A percentile compares a stretch with the other conserved stretches of the same genome.
Evolutionary conservation across 257 asterid species (phyloP).

Genomic region (Verbascum thapsus): DNA sequence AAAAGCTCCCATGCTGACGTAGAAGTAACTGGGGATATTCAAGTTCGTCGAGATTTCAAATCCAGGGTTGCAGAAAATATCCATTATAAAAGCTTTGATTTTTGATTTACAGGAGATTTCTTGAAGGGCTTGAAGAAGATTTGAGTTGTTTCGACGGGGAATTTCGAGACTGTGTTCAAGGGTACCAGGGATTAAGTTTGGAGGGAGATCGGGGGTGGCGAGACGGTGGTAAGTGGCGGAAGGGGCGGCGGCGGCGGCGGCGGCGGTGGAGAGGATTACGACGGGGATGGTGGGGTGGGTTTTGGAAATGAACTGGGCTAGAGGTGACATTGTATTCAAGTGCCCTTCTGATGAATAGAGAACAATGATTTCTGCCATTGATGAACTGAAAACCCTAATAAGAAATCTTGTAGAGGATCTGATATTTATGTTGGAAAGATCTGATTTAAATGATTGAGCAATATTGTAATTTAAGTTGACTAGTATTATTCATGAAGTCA

Average conservation of each 20-base stretch:
- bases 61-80: conserved; percentile 42
- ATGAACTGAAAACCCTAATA: too few species aligned
- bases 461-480: too few species aligned
- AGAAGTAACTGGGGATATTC: conserved; percentile 39
- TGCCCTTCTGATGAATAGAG: conserved; percentile 36
- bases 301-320: conserved; percentile 36
- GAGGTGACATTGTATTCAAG: conserved; percentile 27
- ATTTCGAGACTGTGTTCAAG: conserved; percentile 37
- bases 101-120: conserved; percentile 31
- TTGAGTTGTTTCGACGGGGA: conserved; percentile 41
- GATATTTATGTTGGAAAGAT: too few species aligned
- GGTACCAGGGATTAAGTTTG: conserved; percentile 1
- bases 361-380: conserved; percentile 34
- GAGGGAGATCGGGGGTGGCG: conserved; percentile 33
- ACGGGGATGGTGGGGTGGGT: conserved; percentile 40
- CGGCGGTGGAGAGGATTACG: conserved; percentile 26
- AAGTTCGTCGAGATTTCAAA: conserved; percentile 34
- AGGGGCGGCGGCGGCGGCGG: conserved; percentile 23
- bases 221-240: conserved; percentile 38
- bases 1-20: conserved; percentile 30
- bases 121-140: conserved; percentile 31
- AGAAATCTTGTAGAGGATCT: too few species aligned
- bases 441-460: too few species aligned
- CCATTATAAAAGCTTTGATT: conserved; percentile 41
- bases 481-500: too few species aligned